These are phyloP conservation scores for Fusarium incarnatum DNA, from an alignment of 2,329 filamentous ascomycete genomes.

Conservation along the genomic window DNA sequence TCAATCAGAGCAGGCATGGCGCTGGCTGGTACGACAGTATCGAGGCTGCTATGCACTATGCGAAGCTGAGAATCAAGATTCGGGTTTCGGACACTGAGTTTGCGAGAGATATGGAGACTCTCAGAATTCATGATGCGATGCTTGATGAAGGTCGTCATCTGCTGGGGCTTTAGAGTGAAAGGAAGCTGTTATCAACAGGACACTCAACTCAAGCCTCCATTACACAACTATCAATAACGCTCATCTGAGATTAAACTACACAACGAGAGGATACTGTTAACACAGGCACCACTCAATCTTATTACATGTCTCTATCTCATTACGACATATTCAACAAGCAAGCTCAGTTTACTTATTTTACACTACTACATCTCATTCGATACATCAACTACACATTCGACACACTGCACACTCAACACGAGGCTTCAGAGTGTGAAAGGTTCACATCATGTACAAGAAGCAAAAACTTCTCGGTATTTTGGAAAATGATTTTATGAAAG, in stretches of 20 bases:
- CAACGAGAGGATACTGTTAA: neutral
- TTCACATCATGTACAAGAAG: neutral
- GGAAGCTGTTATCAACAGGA: neutral
- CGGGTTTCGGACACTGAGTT: neutral
- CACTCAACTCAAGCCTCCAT: neutral
- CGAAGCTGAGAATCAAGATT: neutral
- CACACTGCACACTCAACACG: neutral
- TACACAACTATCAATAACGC: too few species aligned
- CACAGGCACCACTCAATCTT: neutral
- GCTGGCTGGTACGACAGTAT: neutral
- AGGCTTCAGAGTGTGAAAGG: neutral
- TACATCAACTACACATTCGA: too few species aligned
- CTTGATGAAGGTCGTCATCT: neutral
- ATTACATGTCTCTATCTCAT: neutral
- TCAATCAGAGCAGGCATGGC: neutral
- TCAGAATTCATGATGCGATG: neutral
- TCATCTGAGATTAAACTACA: too few species aligned
- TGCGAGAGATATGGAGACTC: neutral
- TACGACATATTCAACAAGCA: neutral
- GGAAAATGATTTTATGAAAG: neutral
- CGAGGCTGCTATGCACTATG: neutral
- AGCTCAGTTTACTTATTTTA: neutral
- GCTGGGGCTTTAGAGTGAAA: neutral
- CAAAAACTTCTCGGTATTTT: neutral
- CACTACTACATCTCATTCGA: neutral